Conservation (phyloP, 2,329 filamentous ascomycete species). For the Microdochium bolleyi region DNA sequence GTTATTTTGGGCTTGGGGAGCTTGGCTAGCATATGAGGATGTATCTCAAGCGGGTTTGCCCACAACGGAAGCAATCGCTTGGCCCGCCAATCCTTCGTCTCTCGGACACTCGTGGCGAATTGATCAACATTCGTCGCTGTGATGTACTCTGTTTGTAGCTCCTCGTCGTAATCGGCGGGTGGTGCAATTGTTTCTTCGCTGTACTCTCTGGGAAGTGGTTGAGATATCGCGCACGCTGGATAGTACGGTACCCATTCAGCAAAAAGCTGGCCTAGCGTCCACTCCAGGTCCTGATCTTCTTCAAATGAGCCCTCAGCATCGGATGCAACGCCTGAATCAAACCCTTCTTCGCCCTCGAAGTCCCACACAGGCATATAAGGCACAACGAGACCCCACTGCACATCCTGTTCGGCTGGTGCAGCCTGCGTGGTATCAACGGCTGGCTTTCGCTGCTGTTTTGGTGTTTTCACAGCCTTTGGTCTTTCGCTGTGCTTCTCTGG, state of each 20-base stretch:
- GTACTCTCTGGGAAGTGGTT: slow-evolving; percentile 19
- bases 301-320: background rate
- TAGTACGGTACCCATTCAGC: background rate
- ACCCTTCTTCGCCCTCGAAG: background rate
- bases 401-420: background rate
- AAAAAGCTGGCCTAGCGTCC: background rate
- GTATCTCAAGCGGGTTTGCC: slow-evolving; percentile 7
- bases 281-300: background rate
- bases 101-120: slow-evolving; percentile 18
- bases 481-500: background rate
- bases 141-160: slow-evolving; percentile 19
- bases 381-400: background rate
- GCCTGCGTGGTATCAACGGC: background rate
- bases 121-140: slow-evolving; percentile 20
- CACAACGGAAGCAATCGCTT: slow-evolving; percentile 19
- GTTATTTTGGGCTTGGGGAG: background rate
- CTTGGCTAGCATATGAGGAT: background rate
- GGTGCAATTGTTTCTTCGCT: slow-evolving; percentile 20
- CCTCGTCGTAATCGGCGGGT: slow-evolving; percentile 17
- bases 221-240: slow-evolving; percentile 13
- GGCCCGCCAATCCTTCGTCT: slow-evolving; percentile 20
- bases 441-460: background rate
- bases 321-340: background rate
- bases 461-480: background rate
- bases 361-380: background rate